Evolutionary conservation across 208 protist species (phyloP).

Genomic region (Crithidia fasciculata): DNA sequence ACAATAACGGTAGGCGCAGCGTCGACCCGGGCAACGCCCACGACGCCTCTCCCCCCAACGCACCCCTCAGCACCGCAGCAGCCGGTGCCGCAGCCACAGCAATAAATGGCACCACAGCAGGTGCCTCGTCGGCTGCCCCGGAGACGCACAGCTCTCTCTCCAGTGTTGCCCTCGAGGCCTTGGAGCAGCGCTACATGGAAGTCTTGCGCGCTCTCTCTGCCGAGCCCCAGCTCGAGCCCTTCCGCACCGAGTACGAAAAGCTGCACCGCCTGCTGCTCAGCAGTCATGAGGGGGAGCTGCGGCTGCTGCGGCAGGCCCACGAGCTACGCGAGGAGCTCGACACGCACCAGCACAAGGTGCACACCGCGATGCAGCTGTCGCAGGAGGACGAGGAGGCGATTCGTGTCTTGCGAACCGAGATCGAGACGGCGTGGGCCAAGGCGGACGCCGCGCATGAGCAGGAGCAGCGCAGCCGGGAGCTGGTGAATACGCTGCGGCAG

Average conservation of each 20-base stretch:
- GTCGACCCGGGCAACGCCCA: too few species aligned
- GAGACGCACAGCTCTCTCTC: conserved; percentile 34
- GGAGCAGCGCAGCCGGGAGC: conserved; percentile 95
- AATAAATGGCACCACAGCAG: not conserved
- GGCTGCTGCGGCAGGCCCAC: conserved; percentile 93
- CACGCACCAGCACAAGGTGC: conserved; percentile 96
- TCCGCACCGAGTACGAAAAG: conserved; percentile 98
- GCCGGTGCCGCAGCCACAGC: not conserved
- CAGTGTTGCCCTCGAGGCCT: conserved; percentile 81
- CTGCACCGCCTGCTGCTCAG: conserved; percentile 96
- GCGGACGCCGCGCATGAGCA: conserved; percentile 97
- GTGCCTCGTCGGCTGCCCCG: not conserved
- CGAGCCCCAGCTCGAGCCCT: conserved; percentile 95
- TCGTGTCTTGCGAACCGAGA: conserved; percentile 91
- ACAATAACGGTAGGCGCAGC: too few species aligned
- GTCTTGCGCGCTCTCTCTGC: conserved; percentile 92
- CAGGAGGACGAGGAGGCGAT: conserved; percentile 97
- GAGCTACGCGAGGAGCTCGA: conserved; percentile 96
- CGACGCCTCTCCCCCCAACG: not conserved
- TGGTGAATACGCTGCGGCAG: conserved; percentile 93
- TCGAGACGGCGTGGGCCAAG: conserved; percentile 98
- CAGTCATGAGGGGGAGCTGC: conserved; percentile 97
- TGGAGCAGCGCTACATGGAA: conserved; percentile 96
- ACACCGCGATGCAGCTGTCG: conserved; percentile 95
- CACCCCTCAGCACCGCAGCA: not conserved